These are phyloP conservation scores for Limnanthes douglasii DNA, from an alignment of 345 rosid species.

Conservation along the genomic window DNA sequence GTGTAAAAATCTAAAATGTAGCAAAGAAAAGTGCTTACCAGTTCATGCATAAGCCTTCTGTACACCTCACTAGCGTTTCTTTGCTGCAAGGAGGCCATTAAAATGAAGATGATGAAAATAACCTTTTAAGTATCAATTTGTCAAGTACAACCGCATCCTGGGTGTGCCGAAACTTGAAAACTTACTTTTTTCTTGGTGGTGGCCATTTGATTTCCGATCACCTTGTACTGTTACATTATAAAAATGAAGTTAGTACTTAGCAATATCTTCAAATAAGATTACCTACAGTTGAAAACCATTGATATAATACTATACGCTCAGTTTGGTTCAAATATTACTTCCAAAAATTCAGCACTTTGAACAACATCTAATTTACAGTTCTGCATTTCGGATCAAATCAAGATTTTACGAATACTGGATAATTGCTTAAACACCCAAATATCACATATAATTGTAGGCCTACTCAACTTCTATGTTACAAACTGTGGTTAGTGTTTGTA, in stretches of 20 bases:
- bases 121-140: conserved; percentile 1
- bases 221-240: conserved; percentile 17
- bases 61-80: conserved; percentile 26
- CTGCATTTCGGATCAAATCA: no score
- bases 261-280: background rate
- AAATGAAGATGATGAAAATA: conserved; percentile 6
- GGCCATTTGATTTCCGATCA: conserved; percentile 36
- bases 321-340: background rate
- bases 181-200: conserved; percentile 51
- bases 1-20: background rate
- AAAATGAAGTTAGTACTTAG: background rate
- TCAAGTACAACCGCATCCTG: background rate
- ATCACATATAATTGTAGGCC: background rate
- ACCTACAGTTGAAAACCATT: background rate
- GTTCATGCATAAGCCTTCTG: conserved; percentile 32
- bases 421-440: no score
- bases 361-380: conserved; percentile 7
- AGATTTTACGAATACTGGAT: no score
- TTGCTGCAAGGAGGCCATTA: conserved; percentile 21
- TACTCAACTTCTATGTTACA: background rate
- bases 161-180: background rate
- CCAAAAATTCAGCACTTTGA: background rate
- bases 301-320: background rate
- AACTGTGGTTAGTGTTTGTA: conserved; percentile 2
- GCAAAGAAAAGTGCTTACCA: conserved; percentile 18